Conservation (phyloP, 306 rosid species). For the Oxytropis ochrocephala region DNA sequence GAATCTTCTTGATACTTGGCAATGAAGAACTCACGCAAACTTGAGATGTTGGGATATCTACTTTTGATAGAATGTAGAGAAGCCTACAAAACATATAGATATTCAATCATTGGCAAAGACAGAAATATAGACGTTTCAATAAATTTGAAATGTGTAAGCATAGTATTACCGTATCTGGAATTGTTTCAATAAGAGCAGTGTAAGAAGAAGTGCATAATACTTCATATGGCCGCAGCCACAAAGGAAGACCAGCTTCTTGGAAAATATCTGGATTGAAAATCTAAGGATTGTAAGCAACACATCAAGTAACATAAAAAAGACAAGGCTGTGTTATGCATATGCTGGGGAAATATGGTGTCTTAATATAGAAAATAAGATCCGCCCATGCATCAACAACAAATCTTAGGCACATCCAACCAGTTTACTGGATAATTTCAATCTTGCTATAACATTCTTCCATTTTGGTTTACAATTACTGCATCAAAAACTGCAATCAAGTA, state of each 20-base stretch:
- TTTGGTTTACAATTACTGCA: not conserved
- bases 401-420: conserved; percentile 3
- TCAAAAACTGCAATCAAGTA: conserved; percentile 6
- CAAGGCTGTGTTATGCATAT: not conserved
- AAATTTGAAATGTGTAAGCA: conserved; percentile 12
- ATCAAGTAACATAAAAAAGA: conserved; percentile 17
- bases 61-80: conserved; percentile 91
- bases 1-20: conserved; percentile 85
- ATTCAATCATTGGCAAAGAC: not conserved
- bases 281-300: conserved; percentile 28
- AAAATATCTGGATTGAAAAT: conserved; percentile 73
- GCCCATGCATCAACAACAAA: conserved; percentile 16
- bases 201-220: conserved; percentile 87
- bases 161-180: conserved; percentile 82
- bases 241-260: conserved; percentile 99
- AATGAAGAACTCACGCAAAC: conserved; percentile 77
- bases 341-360: conserved; percentile 7
- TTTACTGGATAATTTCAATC: not conserved
- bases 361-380: conserved; percentile 18
- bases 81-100: conserved; percentile 46
- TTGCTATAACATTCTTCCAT: conserved; percentile 8
- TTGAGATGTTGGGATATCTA: conserved; percentile 64
- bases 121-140: conserved; percentile 3
- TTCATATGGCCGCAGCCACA: conserved; percentile 97
- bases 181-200: conserved; percentile 94